Base-by-base conservation (phyloP, 768 basidiomycete species). In the Pleurotus giganteus region DNA sequence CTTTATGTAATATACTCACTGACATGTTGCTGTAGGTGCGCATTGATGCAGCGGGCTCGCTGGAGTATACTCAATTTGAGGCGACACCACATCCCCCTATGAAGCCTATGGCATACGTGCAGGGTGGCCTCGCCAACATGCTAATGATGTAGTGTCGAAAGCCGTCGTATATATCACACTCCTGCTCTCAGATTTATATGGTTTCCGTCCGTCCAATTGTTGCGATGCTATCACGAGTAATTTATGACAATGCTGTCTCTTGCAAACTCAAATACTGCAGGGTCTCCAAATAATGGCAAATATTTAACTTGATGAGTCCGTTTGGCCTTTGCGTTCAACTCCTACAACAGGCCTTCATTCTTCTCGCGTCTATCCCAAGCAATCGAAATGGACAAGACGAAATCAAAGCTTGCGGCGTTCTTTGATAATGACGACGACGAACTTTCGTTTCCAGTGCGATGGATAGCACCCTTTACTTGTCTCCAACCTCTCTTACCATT, bases 61-160 rank as follows among this genome's bases (percentile, higher is more conserved):
- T 84, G 58, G 68, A 85, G 52, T 94, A 93, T 68, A 76, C 78
- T 54, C 88, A 89, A 63, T 98, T 94, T 68, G 89, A 89, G 12
- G 92, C 94, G 9, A 83, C 81, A 45, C 85, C 88, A 29, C 94
- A 97, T 73, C 94, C 94, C 21, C 86, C 91, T 26, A 75, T 95
- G 77, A 90, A 86, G 65, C 94, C 94, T 8, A 97, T 97, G 94
- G 94, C 94, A 2, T 96, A 93, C 60, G 78, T 86, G 1, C 80
- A 77, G 57, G 81, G 83, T 19, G 86, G 87, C 7, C 67, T 92
- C 53, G 78, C 81, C 13, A 84, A 71, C 61, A 68, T 92, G 71
- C 80, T 91, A 76, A 84, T 88, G 87, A 32, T 37, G 36, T 51
- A 32, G 12, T 55, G 29, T 27, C 34, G n/a, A 28, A 13, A 21